Percentiles rank a stretch among this genome's conserved stretches.
Conservation (phyloP, 2,329 filamentous ascomycete species). For the Cytospora schulzeri region DNA sequence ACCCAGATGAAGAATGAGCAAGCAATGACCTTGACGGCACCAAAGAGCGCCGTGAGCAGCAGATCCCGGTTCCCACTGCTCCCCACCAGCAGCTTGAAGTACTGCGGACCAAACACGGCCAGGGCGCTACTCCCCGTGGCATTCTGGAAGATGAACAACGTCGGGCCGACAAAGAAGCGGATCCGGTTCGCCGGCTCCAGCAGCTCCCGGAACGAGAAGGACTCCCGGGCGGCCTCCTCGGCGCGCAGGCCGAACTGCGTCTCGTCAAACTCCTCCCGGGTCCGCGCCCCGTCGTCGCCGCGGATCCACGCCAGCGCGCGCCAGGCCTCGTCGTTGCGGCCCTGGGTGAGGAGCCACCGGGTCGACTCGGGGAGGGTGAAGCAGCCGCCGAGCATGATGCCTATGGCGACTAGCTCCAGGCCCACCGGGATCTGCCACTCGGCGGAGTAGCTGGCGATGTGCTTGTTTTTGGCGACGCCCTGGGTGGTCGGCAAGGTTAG, state of each 20-base stretch:
- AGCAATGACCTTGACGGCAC: conserved; percentile 16
- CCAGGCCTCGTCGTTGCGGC: conserved; percentile 18
- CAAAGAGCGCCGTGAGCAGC: conserved; percentile 16
- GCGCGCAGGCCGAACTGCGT: conserved; percentile 13
- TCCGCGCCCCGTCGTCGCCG: conserved; percentile 5
- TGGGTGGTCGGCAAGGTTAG: background rate
- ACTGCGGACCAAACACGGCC: conserved; percentile 14
- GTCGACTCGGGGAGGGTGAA: conserved; percentile 15
- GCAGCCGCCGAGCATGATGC: conserved; percentile 19
- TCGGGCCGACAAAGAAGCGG: conserved; percentile 16
- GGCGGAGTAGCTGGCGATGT: conserved; percentile 3
- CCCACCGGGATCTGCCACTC: conserved; percentile 22
- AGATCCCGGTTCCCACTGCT: conserved; percentile 18
- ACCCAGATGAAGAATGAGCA: conserved; percentile 19
- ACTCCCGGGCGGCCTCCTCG: conserved; percentile 13
- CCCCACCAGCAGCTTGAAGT: conserved; percentile 17
- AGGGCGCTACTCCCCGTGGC: conserved; percentile 15
- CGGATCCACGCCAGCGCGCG: conserved; percentile 12
- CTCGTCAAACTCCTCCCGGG: conserved; percentile 12
- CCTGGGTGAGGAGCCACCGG: conserved; percentile 15
- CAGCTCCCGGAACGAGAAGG: conserved; percentile 8
- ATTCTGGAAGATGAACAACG: conserved; percentile 18
- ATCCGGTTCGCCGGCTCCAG: conserved; percentile 19
- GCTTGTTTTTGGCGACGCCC: conserved; percentile 14
- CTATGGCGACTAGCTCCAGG: conserved; percentile 16